Base-by-base conservation (phyloP, 257 asterid genomes). In the Plantago elongata region DNA sequence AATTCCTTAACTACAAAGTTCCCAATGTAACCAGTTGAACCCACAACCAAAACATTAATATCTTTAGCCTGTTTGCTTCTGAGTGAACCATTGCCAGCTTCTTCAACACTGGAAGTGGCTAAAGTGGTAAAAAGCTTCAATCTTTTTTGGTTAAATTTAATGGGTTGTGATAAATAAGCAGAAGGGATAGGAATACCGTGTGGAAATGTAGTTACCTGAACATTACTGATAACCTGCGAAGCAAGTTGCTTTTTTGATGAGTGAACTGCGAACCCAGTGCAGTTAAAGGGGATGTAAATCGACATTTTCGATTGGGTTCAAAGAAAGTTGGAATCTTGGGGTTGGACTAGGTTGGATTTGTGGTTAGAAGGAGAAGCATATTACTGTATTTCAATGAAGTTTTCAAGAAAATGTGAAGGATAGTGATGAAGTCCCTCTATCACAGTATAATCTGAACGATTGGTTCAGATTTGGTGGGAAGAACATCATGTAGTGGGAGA, bases 21-120 rank as follows among this genome's bases (percentile, higher is more conserved):
- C 16, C 99, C 99, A 64, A 92, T 89, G 57, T 92, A 92, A 50
- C 97, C 96, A 15, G 99, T 92, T 34, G 99, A 84, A 30, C 99
- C 97, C 73, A 84, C 96, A 18, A 87, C 94, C 63, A 89, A 63
- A 62, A 92, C 83, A 45, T 84, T 92, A 12, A 89, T 68, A 37
- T 87, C 95, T 56, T 77, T 78, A 8, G 95, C 89, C 57, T 57
- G 77, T 69, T 80, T 87, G 77, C 51, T 74, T 62, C 99, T 89
- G 76, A 86, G 84, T 12, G 95, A 84, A 37, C 38, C 17, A 63
- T 65, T 66, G 46, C 87, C 69, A 22, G 79, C 18, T 70, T 52
- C 30, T 52, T 81, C 92, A 54, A 65, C 69, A 59, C 67, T 27
- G 56, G 77, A 63, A 40, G 77, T 15, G 50, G 90, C 73, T 70